These are phyloP conservation scores for Mentha longifolia DNA, from an alignment of 257 asterid genomes.

Conservation along the genomic window DNA sequence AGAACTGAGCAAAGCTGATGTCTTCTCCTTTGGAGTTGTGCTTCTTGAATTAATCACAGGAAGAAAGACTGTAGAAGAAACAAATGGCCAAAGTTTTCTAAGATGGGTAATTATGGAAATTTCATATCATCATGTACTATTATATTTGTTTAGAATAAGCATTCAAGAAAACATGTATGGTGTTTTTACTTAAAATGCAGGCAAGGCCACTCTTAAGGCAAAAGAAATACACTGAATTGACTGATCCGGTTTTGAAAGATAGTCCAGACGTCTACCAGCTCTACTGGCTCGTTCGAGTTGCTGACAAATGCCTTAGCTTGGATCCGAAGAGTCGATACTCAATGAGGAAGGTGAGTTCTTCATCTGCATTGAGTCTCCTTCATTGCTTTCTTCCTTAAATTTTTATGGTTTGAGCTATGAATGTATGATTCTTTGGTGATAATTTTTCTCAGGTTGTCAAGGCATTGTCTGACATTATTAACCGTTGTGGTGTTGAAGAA, in stretches of 20 bases:
- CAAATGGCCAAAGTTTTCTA: slow-evolving; percentile 57
- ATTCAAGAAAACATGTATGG: neutral
- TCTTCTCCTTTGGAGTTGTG: slow-evolving; percentile 63
- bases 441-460: slow-evolving; percentile 43
- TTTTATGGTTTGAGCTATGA: neutral
- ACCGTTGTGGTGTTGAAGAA: slow-evolving; percentile 45
- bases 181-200: slow-evolving; percentile 33
- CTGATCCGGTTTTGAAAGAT: slow-evolving; percentile 52
- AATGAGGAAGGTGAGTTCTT: slow-evolving; percentile 47
- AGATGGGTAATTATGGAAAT: slow-evolving; percentile 51
- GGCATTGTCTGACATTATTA: slow-evolving; percentile 39
- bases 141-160: neutral
- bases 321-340: slow-evolving; percentile 58
- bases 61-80: slow-evolving; percentile 55
- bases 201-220: slow-evolving; percentile 55
- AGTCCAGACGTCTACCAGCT: slow-evolving; percentile 59
- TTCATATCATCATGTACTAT: neutral
- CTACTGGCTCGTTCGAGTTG: slow-evolving; percentile 51
- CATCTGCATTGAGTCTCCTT: neutral
- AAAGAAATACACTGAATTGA: slow-evolving; percentile 52
- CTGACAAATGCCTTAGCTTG: slow-evolving; percentile 56
- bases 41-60: slow-evolving; percentile 64
- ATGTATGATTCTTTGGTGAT: slow-evolving; percentile 6
- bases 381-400: neutral
- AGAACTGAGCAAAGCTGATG: slow-evolving; percentile 60